Percentiles rank a stretch among this genome's conserved stretches.
Conservation (phyloP, 1,284 basidiomycete genomes). For the Coriolopsis trogii region DNA sequence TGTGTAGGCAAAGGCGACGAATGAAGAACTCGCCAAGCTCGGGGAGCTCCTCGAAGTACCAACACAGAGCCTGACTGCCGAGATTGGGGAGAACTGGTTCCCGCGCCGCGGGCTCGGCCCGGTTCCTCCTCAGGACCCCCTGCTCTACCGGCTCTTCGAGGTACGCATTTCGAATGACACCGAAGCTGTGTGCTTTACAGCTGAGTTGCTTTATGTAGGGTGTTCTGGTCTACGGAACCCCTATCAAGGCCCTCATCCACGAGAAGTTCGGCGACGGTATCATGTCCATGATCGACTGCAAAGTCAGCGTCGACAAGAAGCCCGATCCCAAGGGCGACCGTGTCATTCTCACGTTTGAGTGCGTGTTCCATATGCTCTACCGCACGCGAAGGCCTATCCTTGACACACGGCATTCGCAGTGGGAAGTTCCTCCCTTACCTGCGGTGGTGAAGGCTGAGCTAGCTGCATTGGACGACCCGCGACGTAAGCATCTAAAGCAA, state of each 20-base stretch:
- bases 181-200: neutral
- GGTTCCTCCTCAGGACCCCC: slow-evolving; percentile 76
- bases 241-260: slow-evolving; percentile 85
- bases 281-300: slow-evolving; percentile 91
- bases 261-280: slow-evolving; percentile 95
- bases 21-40: slow-evolving; percentile 61
- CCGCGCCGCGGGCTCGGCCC: slow-evolving; percentile 72
- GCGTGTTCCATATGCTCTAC: slow-evolving; percentile 37
- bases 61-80: slow-evolving; percentile 41
- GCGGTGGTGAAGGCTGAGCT: slow-evolving; percentile 49
- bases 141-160: slow-evolving; percentile 86
- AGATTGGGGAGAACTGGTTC: slow-evolving; percentile 71
- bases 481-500: neutral
- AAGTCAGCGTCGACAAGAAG: slow-evolving; percentile 73
- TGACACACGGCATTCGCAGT: slow-evolving; percentile 36
- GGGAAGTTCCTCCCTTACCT: slow-evolving; percentile 77
- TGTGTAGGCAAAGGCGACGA: slow-evolving; percentile 67
- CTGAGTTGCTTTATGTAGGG: slow-evolving; percentile 41
- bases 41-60: slow-evolving; percentile 54
- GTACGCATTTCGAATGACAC: slow-evolving; percentile 37
- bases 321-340: slow-evolving; percentile 83
- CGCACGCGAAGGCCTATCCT: neutral
- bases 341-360: slow-evolving; percentile 84
- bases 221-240: slow-evolving; percentile 80
- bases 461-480: neutral